Evolutionary conservation across 768 basidiomycete genomes (phyloP), one percentile per base, ranked within the genome.

Genomic region (Leccinum obscurum): DNA sequence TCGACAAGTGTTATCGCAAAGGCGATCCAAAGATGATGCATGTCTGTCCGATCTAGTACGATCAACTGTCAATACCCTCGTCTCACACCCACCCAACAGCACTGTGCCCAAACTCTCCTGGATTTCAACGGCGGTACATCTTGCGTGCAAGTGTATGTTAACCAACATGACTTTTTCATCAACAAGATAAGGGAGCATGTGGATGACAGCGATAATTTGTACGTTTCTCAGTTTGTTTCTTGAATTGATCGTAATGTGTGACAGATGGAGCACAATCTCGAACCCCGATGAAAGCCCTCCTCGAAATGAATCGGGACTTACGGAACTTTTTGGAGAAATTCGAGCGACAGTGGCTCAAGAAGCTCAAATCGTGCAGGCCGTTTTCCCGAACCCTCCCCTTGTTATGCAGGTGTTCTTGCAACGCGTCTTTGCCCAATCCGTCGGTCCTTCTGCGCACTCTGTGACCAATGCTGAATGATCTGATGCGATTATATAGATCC

Each of bases 21-120:
- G 95, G 95, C 34, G 97, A 99, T 71, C 97, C 97, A 0, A 96
- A 96, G 77, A 92, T 98, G 90, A 99, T 99, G 97, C 93, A 95
- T 77, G 97, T 90, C 59, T 50, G 85, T 78, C 56, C 17, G 62
- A 46, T 64, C 50, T 2, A 63, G 39, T 52, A 39, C 22, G 48
- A 54, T 51, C 56, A 56, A 61, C 53, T 54, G n/a, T 50, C 30
- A 30, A 50, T 59, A 46, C 44, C 32, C 11, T 60, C 41, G 39
- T 54, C 63, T 65, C 37, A 67, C 60, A 52, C 46, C 37, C 58
- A 57, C 4, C 24, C 32, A n/a, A 46, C 68, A 99, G 96, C 97
- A 98, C 70, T 98, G 96, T 70, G 96, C 97, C 0, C 92, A 95
- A 77, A 96, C 93, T 3, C 79, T 99, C 6, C 83, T 97, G 17